A percentile compares a stretch with the other conserved stretches of the same genome.
Evolutionary conservation across 345 rosid genomes (phyloP).

Genomic region (Corchorus capsularis): DNA sequence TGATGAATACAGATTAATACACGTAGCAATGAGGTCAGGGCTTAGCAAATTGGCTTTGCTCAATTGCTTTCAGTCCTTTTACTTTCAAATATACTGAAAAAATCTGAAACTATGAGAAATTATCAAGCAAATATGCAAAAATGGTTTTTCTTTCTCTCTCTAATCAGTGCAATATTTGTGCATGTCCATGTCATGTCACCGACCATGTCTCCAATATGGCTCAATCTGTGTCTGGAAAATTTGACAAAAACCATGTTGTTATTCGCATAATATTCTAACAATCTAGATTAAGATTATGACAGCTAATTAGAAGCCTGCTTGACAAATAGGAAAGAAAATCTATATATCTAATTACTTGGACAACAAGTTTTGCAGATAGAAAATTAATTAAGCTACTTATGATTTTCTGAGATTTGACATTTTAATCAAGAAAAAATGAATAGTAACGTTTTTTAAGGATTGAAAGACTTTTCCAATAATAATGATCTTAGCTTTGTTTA

Average conservation of each 20-base stretch:
- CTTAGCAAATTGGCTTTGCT: neutral
- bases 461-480: too few species aligned
- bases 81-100: neutral
- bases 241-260: neutral
- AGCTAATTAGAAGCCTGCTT: neutral
- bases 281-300: neutral
- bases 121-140: neutral
- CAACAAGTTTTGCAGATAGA: neutral
- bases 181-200: conserved; percentile 16
- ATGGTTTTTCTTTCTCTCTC: neutral
- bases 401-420: too few species aligned
- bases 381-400: neutral
- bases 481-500: too few species aligned
- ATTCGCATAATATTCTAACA: neutral
- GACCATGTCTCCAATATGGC: neutral
- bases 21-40: neutral
- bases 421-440: too few species aligned
- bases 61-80: conserved; percentile 8
- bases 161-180: neutral
- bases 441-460: too few species aligned
- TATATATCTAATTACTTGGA: too few species aligned
- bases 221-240: neutral
- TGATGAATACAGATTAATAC: neutral
- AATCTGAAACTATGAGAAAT: neutral
- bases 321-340: neutral